phyloP scores from a whole-genome alignment of 2,329 filamentous ascomycete species.

The Alternaria hordeiaustralica region DNA sequence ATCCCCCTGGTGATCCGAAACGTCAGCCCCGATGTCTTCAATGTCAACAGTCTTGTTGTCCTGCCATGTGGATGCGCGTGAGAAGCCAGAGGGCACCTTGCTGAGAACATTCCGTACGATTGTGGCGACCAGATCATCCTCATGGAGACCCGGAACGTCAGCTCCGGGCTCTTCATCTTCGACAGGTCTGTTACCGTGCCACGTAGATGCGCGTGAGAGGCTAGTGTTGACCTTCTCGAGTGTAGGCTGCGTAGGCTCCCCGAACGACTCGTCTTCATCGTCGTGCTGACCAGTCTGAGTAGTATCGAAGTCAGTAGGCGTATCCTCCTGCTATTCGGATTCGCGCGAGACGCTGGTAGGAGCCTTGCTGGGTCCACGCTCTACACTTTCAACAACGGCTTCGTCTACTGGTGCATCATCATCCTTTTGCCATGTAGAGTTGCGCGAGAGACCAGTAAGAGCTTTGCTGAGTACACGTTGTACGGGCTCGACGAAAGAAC shows the following conservation, averaged over 20 bases:
- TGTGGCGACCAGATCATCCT: not conserved
- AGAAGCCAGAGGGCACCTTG: not conserved
- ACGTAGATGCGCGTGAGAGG: not conserved
- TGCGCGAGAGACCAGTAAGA: not conserved
- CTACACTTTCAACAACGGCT: not conserved
- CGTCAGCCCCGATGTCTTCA: not conserved
- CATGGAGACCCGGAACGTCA: not conserved
- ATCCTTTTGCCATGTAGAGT: not conserved
- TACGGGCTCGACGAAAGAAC: not conserved
- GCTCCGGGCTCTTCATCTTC: not conserved
- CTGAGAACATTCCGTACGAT: not conserved
- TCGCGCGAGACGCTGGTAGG: not conserved
- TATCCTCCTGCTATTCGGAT: not conserved
- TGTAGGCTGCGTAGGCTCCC: not conserved
- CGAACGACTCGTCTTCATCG: not conserved
- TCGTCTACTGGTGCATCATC: not conserved
- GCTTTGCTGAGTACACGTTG: not conserved
- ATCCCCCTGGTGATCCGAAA: not conserved
- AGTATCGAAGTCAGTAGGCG: not conserved
- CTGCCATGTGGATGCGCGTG: not conserved
- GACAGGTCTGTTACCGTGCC: not conserved
- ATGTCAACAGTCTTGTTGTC: not conserved
- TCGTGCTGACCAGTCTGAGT: not conserved
- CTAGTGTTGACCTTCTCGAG: not conserved
- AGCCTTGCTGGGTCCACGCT: not conserved